Evolutionary conservation across 2,329 filamentous ascomycete genomes (phyloP).

Genomic region (Trichoderma asperellum): DNA sequence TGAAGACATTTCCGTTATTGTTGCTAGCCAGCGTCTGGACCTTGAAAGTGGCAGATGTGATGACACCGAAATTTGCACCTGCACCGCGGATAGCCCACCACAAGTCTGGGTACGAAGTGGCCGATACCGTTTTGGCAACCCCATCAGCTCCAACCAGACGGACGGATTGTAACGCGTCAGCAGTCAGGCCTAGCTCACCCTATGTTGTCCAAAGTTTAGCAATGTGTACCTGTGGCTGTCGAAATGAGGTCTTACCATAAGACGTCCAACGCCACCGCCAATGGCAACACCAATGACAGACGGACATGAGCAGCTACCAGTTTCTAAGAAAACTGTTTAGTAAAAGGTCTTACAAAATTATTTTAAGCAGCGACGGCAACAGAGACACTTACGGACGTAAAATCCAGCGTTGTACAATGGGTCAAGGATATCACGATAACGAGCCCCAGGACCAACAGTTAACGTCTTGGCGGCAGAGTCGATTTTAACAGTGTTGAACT

Average conservation of each 20-base stretch:
- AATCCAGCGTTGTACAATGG: constrained; percentile 11
- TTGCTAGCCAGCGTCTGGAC: not conserved
- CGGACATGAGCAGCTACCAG: constrained; percentile 18
- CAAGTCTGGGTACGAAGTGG: constrained; percentile 8
- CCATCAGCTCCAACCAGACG: constrained; percentile 11
- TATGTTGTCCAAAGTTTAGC: not conserved
- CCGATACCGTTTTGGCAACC: not conserved
- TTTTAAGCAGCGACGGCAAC: not conserved
- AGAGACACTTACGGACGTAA: constrained; percentile 5
- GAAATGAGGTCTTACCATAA: not conserved
- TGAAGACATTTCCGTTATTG: constrained; percentile 1
- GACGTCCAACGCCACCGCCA: constrained; percentile 7
- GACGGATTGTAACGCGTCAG: constrained; percentile 10
- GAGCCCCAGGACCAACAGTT: constrained; percentile 18
- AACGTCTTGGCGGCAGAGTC: constrained; percentile 8
- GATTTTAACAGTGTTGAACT: not conserved
- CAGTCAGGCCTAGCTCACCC: not conserved
- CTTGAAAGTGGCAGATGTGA: constrained; percentile 21
- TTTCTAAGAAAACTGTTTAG: not conserved
- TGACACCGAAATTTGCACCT: constrained; percentile 12
- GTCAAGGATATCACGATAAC: constrained; percentile 17
- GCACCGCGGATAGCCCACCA: constrained; percentile 21
- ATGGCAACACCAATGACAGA: constrained; percentile 19
- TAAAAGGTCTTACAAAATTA: rapidly evolving
- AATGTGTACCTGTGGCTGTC: not conserved